phyloP scores from a whole-genome alignment of 305 asterid genomes.

The Monarda citriodora region DNA sequence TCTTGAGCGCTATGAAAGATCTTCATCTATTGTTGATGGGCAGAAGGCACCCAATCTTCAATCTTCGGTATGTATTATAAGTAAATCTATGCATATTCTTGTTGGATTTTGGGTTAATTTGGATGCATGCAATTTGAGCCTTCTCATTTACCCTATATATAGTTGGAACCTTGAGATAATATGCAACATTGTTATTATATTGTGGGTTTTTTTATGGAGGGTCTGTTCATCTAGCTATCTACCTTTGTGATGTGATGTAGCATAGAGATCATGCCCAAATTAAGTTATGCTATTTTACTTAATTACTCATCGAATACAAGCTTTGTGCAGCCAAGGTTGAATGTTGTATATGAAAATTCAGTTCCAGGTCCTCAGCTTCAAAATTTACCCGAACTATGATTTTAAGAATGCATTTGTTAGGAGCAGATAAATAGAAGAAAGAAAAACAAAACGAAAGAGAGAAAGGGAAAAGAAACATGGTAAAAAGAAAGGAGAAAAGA shows the following conservation, averaged over 20 bases:
- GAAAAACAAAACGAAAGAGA: too few relatives aligned
- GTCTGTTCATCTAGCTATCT: background rate
- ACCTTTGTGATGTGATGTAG: background rate
- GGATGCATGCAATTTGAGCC: background rate
- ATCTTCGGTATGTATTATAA: slow-evolving; percentile 38
- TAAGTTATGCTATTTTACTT: background rate
- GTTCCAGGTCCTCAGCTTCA: background rate
- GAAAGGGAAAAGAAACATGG: too few relatives aligned
- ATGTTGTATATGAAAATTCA: background rate
- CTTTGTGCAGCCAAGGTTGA: background rate
- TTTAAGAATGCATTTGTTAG: slow-evolving; percentile 4
- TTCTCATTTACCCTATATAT: background rate
- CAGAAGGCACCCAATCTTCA: slow-evolving; percentile 43
- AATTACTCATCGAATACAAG: background rate
- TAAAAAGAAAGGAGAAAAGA: too few relatives aligned
- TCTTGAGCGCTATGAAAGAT: slow-evolving; percentile 78
- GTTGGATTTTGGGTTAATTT: background rate
- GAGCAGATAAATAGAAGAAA: too few relatives aligned
- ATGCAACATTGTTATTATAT: background rate
- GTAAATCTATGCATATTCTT: background rate
- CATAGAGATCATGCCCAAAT: background rate
- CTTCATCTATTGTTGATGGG: slow-evolving; percentile 65
- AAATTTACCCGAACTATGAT: background rate
- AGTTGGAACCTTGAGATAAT: background rate
- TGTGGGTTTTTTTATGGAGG: background rate